Conservation (phyloP, 75 land plant genomes). For the Larix kaempferi region DNA sequence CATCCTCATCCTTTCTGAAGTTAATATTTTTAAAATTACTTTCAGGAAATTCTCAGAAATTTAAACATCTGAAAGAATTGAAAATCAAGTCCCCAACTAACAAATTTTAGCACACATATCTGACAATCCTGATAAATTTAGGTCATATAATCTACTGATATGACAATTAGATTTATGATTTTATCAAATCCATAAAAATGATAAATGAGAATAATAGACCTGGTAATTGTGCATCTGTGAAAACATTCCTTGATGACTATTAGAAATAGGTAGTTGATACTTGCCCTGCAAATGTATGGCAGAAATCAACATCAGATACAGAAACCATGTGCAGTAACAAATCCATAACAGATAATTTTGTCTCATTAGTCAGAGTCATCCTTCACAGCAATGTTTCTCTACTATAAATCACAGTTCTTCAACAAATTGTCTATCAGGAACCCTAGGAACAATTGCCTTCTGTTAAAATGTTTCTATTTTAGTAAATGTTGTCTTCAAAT, state of each 20-base stretch:
- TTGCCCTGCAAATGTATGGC: slow-evolving; percentile 5
- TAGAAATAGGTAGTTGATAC: slow-evolving; percentile 8
- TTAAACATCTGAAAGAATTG: too few relatives aligned
- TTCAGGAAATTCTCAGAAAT: too few relatives aligned
- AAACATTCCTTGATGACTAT: background rate
- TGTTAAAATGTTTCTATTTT: background rate
- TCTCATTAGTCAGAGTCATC: background rate
- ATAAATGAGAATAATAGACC: slow-evolving; percentile 8
- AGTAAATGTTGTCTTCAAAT: background rate
- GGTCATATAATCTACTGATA: background rate
- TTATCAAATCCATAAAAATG: background rate
- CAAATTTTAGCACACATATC: background rate
- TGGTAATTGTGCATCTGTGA: slow-evolving; percentile 12
- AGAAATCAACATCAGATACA: slow-evolving; percentile 1
- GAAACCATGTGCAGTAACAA: background rate
- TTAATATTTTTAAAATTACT: too few relatives aligned
- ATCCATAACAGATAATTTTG: background rate
- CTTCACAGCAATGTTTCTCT: background rate
- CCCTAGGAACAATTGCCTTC: background rate
- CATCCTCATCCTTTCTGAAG: background rate
- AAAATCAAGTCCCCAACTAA: background rate
- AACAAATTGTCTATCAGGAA: background rate
- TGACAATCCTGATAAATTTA: background rate
- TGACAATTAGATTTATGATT: background rate
- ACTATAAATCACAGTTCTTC: too few relatives aligned